Percentiles rank a stretch among this genome's conserved stretches.
These are phyloP conservation scores for Termitomyces sp. DNA, from an alignment of 768 basidiomycete species.

Conservation along the genomic window DNA sequence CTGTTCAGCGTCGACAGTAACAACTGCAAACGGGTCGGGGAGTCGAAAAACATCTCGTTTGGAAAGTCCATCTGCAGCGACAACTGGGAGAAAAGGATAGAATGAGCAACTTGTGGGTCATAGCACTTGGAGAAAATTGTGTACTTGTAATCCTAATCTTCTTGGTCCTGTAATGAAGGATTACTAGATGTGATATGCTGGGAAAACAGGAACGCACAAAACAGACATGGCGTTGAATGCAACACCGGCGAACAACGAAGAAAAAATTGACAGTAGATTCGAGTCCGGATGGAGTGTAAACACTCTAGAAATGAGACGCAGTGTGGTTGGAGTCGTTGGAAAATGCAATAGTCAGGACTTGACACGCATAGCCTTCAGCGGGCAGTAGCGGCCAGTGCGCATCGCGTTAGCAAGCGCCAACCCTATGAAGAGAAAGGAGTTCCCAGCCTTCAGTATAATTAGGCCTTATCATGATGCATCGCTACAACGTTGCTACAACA, in stretches of 20 bases:
- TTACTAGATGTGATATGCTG: neutral
- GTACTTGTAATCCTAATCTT: slow-evolving; percentile 78
- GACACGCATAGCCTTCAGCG: no score
- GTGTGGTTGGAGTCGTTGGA: slow-evolving; percentile 6
- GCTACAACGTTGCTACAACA: no score
- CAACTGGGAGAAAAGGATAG: slow-evolving; percentile 49
- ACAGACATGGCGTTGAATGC: slow-evolving; percentile 35
- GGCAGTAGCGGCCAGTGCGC: no score
- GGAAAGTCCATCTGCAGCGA: slow-evolving; percentile 90
- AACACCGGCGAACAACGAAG: neutral
- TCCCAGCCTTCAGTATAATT: no score
- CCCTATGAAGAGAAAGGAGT: no score
- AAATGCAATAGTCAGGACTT: no score
- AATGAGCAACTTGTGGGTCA: neutral
- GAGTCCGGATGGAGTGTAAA: neutral
- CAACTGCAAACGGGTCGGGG: slow-evolving; percentile 97
- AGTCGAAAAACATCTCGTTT: slow-evolving; percentile 96
- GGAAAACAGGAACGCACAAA: slow-evolving; percentile 31
- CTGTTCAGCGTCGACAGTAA: slow-evolving; percentile 97
- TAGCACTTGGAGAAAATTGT: slow-evolving; percentile 11
- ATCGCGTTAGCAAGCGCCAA: no score
- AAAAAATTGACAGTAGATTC: neutral
- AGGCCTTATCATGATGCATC: no score
- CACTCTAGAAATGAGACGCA: neutral
- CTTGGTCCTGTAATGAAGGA: slow-evolving; percentile 42